Conservation (phyloP, 2,329 filamentous ascomycete genomes). For the Fusarium tuaranense region DNA sequence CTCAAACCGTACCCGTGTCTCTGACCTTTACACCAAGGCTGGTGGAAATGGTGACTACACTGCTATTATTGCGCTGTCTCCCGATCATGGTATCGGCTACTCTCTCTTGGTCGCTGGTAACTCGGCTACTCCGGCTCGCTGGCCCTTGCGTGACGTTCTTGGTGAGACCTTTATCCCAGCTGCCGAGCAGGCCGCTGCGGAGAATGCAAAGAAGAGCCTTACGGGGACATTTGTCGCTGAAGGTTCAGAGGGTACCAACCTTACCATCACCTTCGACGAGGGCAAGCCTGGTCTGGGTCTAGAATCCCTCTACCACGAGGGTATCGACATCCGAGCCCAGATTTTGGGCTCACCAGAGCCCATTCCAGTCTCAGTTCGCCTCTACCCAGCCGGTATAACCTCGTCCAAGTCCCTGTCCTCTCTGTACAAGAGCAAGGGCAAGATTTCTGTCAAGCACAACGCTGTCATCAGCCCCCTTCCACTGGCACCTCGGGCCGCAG, state of each 20-base stretch:
- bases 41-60: constrained; percentile 29
- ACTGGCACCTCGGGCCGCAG: constrained; percentile 1
- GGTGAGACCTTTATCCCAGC: constrained; percentile 35
- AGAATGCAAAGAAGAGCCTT: constrained; percentile 32
- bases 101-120: constrained; percentile 43
- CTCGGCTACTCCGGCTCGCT: constrained; percentile 26
- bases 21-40: constrained; percentile 35
- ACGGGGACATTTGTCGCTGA: constrained; percentile 31
- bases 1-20: constrained; percentile 25
- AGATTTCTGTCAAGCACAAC: constrained; percentile 10
- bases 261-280: constrained; percentile 31
- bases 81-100: constrained; percentile 39
- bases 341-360: background rate
- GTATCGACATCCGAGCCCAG: background rate
- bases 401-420: constrained; percentile 20
- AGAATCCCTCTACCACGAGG: constrained; percentile 8
- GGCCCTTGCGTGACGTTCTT: constrained; percentile 27
- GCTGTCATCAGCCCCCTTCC: background rate
- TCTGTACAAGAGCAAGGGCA: constrained; percentile 21
- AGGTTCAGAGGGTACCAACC: constrained; percentile 14
- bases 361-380: background rate
- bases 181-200: constrained; percentile 32
- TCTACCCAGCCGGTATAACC: constrained; percentile 25
- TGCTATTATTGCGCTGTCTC: constrained; percentile 18
- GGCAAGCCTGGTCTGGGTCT: constrained; percentile 23